Evolutionary conservation across 2,329 filamentous ascomycete genomes (phyloP).

Genomic region (Tricladium varicosporioides): DNA sequence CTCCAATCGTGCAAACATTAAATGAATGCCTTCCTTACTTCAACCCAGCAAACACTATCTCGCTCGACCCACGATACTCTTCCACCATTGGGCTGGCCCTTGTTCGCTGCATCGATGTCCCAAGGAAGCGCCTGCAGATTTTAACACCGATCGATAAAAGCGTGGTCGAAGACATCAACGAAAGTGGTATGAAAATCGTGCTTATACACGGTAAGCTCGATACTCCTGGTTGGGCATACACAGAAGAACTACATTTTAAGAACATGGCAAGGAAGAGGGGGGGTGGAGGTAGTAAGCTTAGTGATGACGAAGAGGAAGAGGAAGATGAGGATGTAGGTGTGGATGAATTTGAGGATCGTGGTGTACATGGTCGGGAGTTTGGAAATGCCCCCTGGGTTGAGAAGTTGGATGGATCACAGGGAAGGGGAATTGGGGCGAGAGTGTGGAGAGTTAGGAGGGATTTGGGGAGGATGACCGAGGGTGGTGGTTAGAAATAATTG

Average conservation of each 20-base stretch:
- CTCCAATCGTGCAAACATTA: conserved; percentile 38
- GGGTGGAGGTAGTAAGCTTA: conserved; percentile 26
- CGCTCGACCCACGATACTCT: conserved; percentile 59
- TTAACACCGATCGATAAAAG: conserved; percentile 55
- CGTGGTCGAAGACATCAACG: conserved; percentile 40
- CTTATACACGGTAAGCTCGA: conserved; percentile 69
- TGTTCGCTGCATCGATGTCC: conserved; percentile 65
- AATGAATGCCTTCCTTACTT: conserved; percentile 63
- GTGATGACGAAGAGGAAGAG: conserved; percentile 3
- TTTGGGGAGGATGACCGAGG: conserved; percentile 43
- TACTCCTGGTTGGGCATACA: conserved; percentile 66
- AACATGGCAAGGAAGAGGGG: conserved; percentile 20
- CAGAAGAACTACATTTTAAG: conserved; percentile 54
- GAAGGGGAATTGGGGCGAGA: conserved; percentile 54
- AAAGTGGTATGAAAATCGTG: conserved; percentile 50
- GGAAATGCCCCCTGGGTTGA: conserved; percentile 57
- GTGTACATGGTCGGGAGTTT: conserved; percentile 31
- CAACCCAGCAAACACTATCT: conserved; percentile 48
- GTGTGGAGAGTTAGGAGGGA: conserved; percentile 65
- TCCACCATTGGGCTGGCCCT: conserved; percentile 63
- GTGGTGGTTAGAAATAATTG: not conserved
- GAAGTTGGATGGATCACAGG: conserved; percentile 52
- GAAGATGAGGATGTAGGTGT: conserved; percentile 2
- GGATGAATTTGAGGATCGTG: not conserved
- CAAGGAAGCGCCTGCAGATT: conserved; percentile 56